These are phyloP conservation scores for Claviceps arundinis DNA, from an alignment of 2,329 filamentous ascomycete species.

Conservation along the genomic window DNA sequence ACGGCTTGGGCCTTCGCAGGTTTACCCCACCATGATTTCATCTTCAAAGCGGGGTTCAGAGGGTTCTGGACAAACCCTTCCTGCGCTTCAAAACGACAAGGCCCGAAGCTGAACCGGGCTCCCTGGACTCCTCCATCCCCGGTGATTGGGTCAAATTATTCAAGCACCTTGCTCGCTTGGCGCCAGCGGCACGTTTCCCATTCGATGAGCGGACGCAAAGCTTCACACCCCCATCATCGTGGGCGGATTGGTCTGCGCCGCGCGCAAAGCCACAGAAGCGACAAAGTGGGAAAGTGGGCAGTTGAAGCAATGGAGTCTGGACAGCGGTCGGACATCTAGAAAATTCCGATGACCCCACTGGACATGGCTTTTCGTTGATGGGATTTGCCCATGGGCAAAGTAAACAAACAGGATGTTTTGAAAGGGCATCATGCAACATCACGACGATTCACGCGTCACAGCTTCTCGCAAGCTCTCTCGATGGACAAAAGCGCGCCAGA, in stretches of 20 bases:
- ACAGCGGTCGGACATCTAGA: no score
- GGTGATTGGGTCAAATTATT: slow-evolving; percentile 1
- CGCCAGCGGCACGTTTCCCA: slow-evolving; percentile 1
- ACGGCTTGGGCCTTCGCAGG: neutral
- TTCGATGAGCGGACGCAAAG: neutral
- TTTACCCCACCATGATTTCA: neutral
- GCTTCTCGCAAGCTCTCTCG: no score
- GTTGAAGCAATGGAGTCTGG: no score
- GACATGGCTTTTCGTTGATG: no score
- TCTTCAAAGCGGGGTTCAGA: neutral
- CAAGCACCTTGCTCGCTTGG: slow-evolving; percentile 2
- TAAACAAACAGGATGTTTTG: neutral
- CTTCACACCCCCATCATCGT: no score
- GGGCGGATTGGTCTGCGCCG: no score
- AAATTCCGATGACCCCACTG: no score
- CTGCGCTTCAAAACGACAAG: no score
- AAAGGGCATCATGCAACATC: neutral
- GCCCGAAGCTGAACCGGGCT: neutral
- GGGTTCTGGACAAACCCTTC: neutral
- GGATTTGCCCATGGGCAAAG: neutral
- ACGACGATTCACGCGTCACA: no score
- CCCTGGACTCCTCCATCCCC: neutral
- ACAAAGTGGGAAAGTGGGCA: no score
- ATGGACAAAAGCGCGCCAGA: no score
- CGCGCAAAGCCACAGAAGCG: no score